Evolutionary conservation across 2,329 filamentous ascomycete species (phyloP).

Genomic region (Aspergillus aculeatus): DNA sequence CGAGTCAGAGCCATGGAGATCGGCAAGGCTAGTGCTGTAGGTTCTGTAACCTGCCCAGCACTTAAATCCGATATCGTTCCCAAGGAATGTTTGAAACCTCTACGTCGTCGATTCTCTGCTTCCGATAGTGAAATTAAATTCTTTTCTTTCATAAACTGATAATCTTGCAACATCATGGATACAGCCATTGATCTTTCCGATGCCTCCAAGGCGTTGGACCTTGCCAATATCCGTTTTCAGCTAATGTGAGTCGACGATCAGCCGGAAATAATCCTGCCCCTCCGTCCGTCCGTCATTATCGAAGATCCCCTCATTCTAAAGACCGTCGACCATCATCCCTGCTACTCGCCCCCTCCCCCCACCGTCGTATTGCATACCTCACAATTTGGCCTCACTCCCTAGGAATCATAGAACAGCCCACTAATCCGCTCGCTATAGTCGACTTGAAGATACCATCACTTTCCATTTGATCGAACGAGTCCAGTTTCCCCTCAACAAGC

Average conservation of each 20-base stretch:
- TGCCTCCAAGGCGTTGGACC: conserved; percentile 78
- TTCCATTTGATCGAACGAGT: conserved; percentile 96
- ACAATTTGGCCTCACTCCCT: background rate
- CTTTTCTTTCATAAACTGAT: background rate
- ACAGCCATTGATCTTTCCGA: conserved; percentile 84
- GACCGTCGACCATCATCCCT: conserved; percentile 1
- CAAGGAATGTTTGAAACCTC: background rate
- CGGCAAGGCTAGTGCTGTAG: background rate
- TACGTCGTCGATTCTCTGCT: background rate
- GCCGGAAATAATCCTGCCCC: background rate
- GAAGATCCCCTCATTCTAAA: background rate
- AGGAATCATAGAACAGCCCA: background rate
- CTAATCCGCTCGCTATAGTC: conserved; percentile 54
- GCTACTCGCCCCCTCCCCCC: conserved; percentile 1
- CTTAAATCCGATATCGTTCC: background rate
- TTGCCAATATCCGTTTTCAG: conserved; percentile 89
- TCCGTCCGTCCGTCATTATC: background rate
- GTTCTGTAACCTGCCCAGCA: background rate
- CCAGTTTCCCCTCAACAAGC: conserved; percentile 91
- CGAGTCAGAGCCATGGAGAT: background rate
- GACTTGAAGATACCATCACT: conserved; percentile 95
- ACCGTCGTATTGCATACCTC: background rate
- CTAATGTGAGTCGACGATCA: conserved; percentile 66
- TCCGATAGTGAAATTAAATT: background rate
- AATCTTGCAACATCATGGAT: conserved; percentile 64